phyloP scores from a whole-genome alignment of 306 rosid genomes.

The Canavalia gladiata region DNA sequence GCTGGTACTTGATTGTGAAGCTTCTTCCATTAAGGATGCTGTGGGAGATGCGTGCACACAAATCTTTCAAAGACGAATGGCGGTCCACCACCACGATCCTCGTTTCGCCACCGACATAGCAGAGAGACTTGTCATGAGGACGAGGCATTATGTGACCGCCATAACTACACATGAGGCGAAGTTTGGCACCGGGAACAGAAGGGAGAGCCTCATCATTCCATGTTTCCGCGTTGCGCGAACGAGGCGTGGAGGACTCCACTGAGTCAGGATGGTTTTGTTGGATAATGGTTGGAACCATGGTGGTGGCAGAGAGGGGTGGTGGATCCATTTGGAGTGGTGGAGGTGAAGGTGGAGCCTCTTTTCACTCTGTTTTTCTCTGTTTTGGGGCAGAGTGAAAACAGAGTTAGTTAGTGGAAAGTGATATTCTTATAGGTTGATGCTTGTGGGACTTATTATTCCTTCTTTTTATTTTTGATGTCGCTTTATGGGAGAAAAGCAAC shows the following conservation, averaged over 20 bases:
- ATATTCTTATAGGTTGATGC: conserved; percentile 38
- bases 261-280: conserved; percentile 66
- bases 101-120: conserved; percentile 94
- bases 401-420: conserved; percentile 41
- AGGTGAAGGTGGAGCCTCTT: conserved; percentile 8
- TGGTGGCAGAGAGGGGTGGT: conserved; percentile 34
- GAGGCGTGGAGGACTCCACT: conserved; percentile 68
- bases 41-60: conserved; percentile 70
- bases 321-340: conserved; percentile 40
- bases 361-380: neutral
- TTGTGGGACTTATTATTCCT: conserved; percentile 38
- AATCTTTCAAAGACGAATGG: conserved; percentile 66
- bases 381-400: conserved; percentile 36
- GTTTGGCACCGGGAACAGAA: conserved; percentile 73
- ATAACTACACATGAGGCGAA: conserved; percentile 96
- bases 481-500: conserved; percentile 43
- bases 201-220: conserved; percentile 67
- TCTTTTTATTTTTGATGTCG: conserved; percentile 19
- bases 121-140: conserved; percentile 88
- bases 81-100: conserved; percentile 86
- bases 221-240: conserved; percentile 65
- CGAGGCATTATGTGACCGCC: conserved; percentile 99
- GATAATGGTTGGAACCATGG: conserved; percentile 20
- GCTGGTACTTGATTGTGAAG: conserved; percentile 87
- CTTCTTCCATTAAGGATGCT: conserved; percentile 80